Base-by-base conservation (phyloP, 495 filamentous ascomycete genomes). In the Xylaria castorea region DNA sequence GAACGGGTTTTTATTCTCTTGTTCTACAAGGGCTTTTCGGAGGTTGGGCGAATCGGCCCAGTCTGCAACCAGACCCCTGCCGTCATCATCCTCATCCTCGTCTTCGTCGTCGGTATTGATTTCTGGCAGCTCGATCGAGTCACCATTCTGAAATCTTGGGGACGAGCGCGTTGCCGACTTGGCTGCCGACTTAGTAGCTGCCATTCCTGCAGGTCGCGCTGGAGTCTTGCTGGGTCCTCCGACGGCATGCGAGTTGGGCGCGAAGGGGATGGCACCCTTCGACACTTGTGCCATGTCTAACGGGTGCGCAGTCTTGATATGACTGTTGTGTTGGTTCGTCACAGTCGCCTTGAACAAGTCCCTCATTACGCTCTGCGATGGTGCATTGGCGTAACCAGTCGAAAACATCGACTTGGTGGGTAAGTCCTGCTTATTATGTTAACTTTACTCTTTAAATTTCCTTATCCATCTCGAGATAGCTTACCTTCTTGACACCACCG, bases 31-130 rank as follows among this genome's bases (percentile, higher is more conserved):
- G 55, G 92, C 83, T 42, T 84, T 82, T 22, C 91, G 88, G 14
- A 99, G 87, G 66, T 91, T 89, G 11, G 94, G 95, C 1, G 93
- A 90, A 75, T 97, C 90, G 6, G 92, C 93, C 96, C 96, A 99
- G 44, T 87, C 84, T 3, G 94, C 91, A 8, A 92, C 85, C 25
- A 85, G 84, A 71, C 93, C 89, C 58, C 81, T 80, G 40, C 78
- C 82, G 3, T 57, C 51, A 12, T 72, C 63, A 5, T 71, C 60
- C 11, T 91, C 89, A 72, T 94, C 90, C 50, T 94, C 90, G 74
- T 97, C 92, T 80, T 97, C 92, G 58, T 91, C 92, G 77, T 97
- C 93, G 1, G 95, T 94, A 66, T 92, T 89, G 80, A 98, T 93
- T 75, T 97, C 93, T 0, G 95, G 94, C 44, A 98, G 87, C 71